phyloP scores from a whole-genome alignment of 139 green algal genomes.

The Tetradesmus lagerheimii region DNA sequence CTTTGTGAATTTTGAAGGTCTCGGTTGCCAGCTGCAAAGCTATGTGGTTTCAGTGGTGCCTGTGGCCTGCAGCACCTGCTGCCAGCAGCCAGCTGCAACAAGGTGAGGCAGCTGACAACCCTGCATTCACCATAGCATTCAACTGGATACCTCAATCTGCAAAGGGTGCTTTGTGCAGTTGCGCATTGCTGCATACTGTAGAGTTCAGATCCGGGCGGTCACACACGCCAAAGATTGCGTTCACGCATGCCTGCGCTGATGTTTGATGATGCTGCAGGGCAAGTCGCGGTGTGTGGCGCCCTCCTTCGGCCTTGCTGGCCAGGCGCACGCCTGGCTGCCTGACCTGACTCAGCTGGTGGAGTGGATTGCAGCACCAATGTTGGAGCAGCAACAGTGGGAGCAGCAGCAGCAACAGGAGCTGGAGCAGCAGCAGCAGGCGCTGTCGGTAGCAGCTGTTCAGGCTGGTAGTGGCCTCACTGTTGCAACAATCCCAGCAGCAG shows the following conservation, averaged over 20 bases:
- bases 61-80: too few species aligned
- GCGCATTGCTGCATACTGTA: too few species aligned
- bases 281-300: conserved; percentile 26
- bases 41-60: too few species aligned
- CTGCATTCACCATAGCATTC: too few species aligned
- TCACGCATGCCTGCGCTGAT: background rate
- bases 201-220: too few species aligned
- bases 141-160: too few species aligned
- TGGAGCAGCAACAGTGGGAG: background rate
- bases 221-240: background rate
- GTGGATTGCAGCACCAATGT: conserved; percentile 11
- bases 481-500: background rate
- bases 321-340: background rate
- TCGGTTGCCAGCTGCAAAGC: too few species aligned
- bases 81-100: too few species aligned
- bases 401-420: background rate
- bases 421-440: background rate
- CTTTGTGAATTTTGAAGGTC: too few species aligned
- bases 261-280: conserved; percentile 16
- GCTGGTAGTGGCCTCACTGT: background rate
- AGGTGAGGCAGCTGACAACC: too few species aligned
- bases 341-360: conserved; percentile 27
- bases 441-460: background rate
- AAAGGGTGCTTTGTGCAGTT: too few species aligned
- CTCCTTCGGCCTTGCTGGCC: background rate